Evolutionary conservation across 1,284 basidiomycete genomes (phyloP).

Genomic region (Cryptococcus sp.): DNA sequence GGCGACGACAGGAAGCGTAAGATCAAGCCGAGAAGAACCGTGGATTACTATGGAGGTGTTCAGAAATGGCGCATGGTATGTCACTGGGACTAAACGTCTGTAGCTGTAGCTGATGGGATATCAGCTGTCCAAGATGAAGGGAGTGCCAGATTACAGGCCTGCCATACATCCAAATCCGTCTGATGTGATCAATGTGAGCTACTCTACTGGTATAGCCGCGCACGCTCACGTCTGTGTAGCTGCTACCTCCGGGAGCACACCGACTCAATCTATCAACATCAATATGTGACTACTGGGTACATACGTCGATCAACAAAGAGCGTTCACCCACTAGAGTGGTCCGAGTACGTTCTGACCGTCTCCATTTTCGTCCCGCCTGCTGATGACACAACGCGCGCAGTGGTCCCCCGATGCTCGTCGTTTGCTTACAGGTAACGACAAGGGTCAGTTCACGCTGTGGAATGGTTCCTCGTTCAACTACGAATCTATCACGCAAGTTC

Average conservation of each 20-base stretch:
- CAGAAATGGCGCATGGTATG: constrained; percentile 79
- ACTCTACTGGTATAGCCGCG: not conserved
- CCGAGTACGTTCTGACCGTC: constrained; percentile 61
- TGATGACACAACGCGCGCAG: constrained; percentile 52
- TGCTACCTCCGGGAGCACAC: constrained; percentile 89
- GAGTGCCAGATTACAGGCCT: constrained; percentile 70
- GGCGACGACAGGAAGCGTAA: constrained; percentile 68
- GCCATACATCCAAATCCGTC: constrained; percentile 77
- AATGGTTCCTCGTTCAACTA: constrained; percentile 99
- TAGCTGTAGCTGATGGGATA: not conserved
- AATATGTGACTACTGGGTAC: constrained; percentile 91
- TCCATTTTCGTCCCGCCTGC: not conserved
- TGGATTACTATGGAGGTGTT: constrained; percentile 88
- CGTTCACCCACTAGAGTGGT: constrained; percentile 95
- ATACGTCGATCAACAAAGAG: constrained; percentile 98
- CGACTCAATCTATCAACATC: constrained; percentile 85
- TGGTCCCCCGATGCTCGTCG: constrained; percentile 96
- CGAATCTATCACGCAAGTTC: constrained; percentile 91
- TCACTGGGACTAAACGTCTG: constrained; percentile 20
- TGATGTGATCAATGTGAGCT: constrained; percentile 73
- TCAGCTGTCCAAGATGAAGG: constrained; percentile 72
- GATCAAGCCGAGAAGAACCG: constrained; percentile 86
- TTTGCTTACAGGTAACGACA: constrained; percentile 90
- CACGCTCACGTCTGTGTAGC: constrained; percentile 57
- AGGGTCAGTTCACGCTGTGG: constrained; percentile 98